Base-by-base conservation (phyloP, 106 monocot species). In the Dioscorea alata region DNA sequence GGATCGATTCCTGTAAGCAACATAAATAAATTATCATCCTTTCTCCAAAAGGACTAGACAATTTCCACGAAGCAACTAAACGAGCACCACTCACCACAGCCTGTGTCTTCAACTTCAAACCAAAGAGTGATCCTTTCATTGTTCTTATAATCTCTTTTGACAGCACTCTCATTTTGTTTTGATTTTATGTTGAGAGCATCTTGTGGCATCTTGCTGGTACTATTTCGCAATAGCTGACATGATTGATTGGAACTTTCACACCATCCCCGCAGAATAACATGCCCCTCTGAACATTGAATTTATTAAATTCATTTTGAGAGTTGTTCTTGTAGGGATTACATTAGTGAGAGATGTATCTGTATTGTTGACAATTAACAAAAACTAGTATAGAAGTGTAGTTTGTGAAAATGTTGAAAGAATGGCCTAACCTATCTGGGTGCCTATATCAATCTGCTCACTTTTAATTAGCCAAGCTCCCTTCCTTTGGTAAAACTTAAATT, bases 31-130 rank as follows among this genome's bases (percentile, higher is more conserved):
- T 52, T 51, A 52, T 16, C 25, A 14, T 3, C 28, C 60, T 25
- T 6, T 64, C 24, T 8, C 2, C 25, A 17, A 16, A 64, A 57
- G 57, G 49, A 57, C 18, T 57, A 64, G 32, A 53, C n/a, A 6
- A 24, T 68, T 50, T 6, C 48, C 25, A 19, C 2, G 7, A 1
- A 28, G 49, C 48, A 57, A 7, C 13, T 7, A 35, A 14, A 60
- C 62, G 28, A 69, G 49, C 24, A 15, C 20, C 50, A 65, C 65
- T 71, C 70, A 85, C 85, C 85, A 64, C 70, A 85, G 12, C 85
- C 85, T 49, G 85, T 85, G 70, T 85, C 85, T 77, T 85, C 85
- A 77, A 85, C 77, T 71, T 85, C 85, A 78, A 85, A 85, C 74
- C 77, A 74, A 51, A 85, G 60, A 28, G 74, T 77, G 23, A 85